These are phyloP conservation scores for Sphagnum fallax DNA, from an alignment of 228 moss, liverwort and hornwort species.

Conservation along the genomic window DNA sequence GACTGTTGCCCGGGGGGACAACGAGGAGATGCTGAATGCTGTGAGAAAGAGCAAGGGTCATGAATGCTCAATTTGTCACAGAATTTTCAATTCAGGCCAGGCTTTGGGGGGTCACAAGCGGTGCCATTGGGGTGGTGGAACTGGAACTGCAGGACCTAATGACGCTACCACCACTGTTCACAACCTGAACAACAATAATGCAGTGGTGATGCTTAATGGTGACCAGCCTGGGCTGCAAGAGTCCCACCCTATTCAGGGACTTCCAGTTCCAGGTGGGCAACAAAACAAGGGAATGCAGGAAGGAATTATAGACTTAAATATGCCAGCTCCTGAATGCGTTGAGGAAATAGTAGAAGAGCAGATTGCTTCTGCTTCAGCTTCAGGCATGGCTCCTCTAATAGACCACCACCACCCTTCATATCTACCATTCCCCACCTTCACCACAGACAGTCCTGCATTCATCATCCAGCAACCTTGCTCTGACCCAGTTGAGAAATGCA, in stretches of 20 bases:
- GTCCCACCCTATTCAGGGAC: slow-evolving; percentile 14
- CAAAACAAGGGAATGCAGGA: slow-evolving; percentile 52
- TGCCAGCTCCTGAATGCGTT: slow-evolving; percentile 63
- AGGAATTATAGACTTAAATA: slow-evolving; percentile 68
- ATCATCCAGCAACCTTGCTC: slow-evolving; percentile 20
- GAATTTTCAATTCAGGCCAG: slow-evolving; percentile 78
- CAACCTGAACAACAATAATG: slow-evolving; percentile 1
- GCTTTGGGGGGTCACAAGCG: slow-evolving; percentile 96
- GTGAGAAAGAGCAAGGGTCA: slow-evolving; percentile 67
- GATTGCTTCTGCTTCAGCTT: background rate
- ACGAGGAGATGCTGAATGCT: slow-evolving; percentile 56
- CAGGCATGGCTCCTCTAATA: slow-evolving; percentile 13
- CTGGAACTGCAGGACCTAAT: slow-evolving; percentile 21
- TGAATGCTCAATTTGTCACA: slow-evolving; percentile 74
- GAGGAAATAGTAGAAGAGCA: slow-evolving; percentile 47
- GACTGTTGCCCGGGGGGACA: slow-evolving; percentile 65
- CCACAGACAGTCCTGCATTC: slow-evolving; percentile 14
- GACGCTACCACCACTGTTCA: slow-evolving; percentile 49
- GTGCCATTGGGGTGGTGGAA: slow-evolving; percentile 72
- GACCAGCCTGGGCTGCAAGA: no score
- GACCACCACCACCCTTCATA: background rate
- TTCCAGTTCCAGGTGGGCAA: slow-evolving; percentile 11
- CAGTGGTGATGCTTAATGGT: no score
- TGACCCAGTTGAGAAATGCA: slow-evolving; percentile 20
- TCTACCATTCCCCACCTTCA: background rate